Evolutionary conservation across 768 basidiomycete species (phyloP).

Genomic region (Kwoniella bestiolae): DNA sequence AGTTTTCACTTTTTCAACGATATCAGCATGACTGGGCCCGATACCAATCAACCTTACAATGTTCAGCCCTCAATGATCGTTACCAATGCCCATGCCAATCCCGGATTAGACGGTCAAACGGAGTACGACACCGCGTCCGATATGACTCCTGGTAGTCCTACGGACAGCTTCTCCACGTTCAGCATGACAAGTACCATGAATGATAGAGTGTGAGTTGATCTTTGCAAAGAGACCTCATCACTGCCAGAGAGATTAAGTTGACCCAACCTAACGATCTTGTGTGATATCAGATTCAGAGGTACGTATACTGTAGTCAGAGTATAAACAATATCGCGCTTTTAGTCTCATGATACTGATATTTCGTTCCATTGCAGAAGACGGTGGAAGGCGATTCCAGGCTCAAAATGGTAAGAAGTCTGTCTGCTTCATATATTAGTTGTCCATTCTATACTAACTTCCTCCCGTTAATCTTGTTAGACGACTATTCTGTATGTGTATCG

Average conservation of each 20-base stretch:
- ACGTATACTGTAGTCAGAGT: too few relatives aligned
- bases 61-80: not conserved
- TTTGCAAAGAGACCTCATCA: not conserved
- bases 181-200: conserved; percentile 19
- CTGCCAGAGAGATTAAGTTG: too few relatives aligned
- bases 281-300: conserved; percentile 13
- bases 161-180: conserved; percentile 16
- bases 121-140: not conserved
- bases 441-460: too few relatives aligned
- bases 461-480: conserved; percentile 4
- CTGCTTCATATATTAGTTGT: not conserved
- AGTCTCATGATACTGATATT: too few relatives aligned
- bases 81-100: not conserved
- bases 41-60: too few relatives aligned
- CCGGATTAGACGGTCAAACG: not conserved
- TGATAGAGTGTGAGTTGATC: conserved; percentile 13
- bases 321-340: too few relatives aligned
- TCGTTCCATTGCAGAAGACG: conserved; percentile 12
- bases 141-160: conserved; percentile 2
- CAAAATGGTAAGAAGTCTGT: conserved; percentile 18
- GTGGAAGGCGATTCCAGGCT: conserved; percentile 22
- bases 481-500: conserved; percentile 29
- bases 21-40: too few relatives aligned
- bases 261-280: too few relatives aligned
- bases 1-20: too few relatives aligned